phyloP scores from a whole-genome alignment of 441 rosid species.

The Breynia disticha region DNA sequence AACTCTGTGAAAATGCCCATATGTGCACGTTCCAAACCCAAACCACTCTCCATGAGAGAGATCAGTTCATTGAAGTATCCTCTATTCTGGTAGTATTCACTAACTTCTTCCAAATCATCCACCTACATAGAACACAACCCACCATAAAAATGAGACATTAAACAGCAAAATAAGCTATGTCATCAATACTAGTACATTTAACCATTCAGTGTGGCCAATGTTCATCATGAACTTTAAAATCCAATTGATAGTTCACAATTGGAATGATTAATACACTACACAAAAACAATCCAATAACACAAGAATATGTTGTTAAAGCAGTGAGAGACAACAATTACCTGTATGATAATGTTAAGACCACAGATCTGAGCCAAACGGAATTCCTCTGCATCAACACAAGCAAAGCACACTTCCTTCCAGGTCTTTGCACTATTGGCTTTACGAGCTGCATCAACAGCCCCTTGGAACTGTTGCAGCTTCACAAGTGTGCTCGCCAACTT shows the following conservation, averaged over 20 bases:
- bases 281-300: no score
- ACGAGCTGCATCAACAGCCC: constrained; percentile 99
- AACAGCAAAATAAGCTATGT: background rate
- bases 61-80: constrained; percentile 96
- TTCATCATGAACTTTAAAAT: no score
- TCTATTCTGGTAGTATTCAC: constrained; percentile 96
- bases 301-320: no score
- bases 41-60: constrained; percentile 99
- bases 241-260: no score
- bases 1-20: constrained; percentile 99
- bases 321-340: constrained; percentile 34
- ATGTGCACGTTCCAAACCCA: constrained; percentile 98
- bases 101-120: constrained; percentile 97
- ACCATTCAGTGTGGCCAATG: background rate
- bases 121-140: constrained; percentile 38
- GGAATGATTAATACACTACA: no score
- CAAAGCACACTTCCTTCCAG: constrained; percentile 99
- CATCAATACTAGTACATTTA: background rate
- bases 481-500: constrained; percentile 94
- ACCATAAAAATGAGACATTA: background rate
- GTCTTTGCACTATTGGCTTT: constrained; percentile 99
- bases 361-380: constrained; percentile 98
- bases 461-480: constrained; percentile 88
- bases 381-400: constrained; percentile 99
- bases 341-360: constrained; percentile 91